Evolutionary conservation across 2,329 filamentous ascomycete genomes (phyloP).

Genomic region (Aspergillus glaucus): DNA sequence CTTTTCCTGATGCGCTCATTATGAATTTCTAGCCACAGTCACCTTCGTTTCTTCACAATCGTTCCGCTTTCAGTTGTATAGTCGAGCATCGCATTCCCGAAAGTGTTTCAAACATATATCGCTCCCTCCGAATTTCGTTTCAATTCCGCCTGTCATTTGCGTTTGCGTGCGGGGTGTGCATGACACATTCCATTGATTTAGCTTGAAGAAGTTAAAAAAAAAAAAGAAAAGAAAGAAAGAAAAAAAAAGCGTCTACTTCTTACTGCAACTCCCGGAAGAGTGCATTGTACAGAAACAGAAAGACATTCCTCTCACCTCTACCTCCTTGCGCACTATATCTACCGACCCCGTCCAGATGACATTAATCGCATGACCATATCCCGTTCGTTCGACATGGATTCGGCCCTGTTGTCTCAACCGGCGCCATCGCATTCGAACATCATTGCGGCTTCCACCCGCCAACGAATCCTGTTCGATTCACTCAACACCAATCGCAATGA

Average conservation of each 20-base stretch:
- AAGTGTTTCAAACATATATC: not conserved
- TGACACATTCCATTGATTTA: not conserved
- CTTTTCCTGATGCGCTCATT: not conserved
- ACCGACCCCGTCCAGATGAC: conserved; percentile 6
- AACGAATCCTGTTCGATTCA: conserved; percentile 1
- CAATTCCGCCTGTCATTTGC: not conserved
- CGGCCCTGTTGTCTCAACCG: conserved; percentile 8
- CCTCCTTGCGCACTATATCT: not conserved
- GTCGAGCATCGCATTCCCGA: not conserved
- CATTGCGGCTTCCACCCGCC: conserved; percentile 1
- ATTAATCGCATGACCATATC: conserved; percentile 3
- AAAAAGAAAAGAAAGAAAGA: not conserved
- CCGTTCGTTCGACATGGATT: conserved; percentile 9
- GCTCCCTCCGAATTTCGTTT: not conserved
- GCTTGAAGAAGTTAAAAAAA: not conserved
- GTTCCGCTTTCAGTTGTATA: not conserved
- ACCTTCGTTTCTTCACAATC: not conserved
- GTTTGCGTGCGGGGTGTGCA: not conserved
- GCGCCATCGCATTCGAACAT: conserved; percentile 6
- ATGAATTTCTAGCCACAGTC: not conserved
- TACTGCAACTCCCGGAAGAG: not conserved
- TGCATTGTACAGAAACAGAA: no score
- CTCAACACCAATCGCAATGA: conserved; percentile 1
- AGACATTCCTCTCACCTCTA: not conserved
- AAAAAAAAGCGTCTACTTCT: not conserved